A percentile compares a stretch with the other conserved stretches of the same genome.
phyloP scores from a whole-genome alignment of 352 stramenopile genomes.

The Phytophthora quininea region DNA sequence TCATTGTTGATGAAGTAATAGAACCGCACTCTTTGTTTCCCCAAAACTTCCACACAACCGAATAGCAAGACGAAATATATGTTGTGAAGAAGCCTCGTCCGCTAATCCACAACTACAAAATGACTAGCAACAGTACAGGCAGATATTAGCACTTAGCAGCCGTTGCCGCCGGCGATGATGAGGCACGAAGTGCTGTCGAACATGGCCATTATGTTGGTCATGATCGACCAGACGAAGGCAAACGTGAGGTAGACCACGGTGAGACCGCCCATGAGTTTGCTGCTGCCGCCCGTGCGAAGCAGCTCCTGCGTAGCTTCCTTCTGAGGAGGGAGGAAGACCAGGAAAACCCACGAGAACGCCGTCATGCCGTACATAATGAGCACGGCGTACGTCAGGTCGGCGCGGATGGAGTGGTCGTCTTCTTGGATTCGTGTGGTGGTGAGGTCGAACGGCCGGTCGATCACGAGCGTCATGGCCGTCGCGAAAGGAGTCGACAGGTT shows the following conservation, averaged over 20 bases:
- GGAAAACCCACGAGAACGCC: conserved; percentile 25
- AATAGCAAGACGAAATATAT: not conserved
- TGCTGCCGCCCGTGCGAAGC: conserved; percentile 22
- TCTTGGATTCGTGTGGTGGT: conserved; percentile 29
- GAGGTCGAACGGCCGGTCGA: conserved; percentile 35
- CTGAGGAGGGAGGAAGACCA: conserved; percentile 32
- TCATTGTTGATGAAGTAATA: too few relatives aligned
- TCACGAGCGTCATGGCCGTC: conserved; percentile 30
- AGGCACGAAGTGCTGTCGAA: conserved; percentile 36
- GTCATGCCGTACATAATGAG: conserved; percentile 36
- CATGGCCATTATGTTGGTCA: conserved; percentile 34
- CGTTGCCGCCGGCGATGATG: conserved; percentile 28
- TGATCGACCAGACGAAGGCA: conserved; percentile 33
- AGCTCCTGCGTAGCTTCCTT: conserved; percentile 34
- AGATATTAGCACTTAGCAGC: conserved; percentile 15
- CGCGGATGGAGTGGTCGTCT: conserved; percentile 33
- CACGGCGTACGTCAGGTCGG: conserved; percentile 31
- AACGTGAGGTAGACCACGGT: conserved; percentile 28
- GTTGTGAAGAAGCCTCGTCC: too few relatives aligned
- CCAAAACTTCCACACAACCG: too few relatives aligned
- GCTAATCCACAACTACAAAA: too few relatives aligned
- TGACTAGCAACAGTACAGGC: not conserved
- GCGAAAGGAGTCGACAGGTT: conserved; percentile 39
- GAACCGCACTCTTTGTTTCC: too few relatives aligned
- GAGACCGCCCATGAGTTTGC: conserved; percentile 23